Conservation (phyloP, 1,284 basidiomycete genomes). For the Vanrija pseudolonga region DNA sequence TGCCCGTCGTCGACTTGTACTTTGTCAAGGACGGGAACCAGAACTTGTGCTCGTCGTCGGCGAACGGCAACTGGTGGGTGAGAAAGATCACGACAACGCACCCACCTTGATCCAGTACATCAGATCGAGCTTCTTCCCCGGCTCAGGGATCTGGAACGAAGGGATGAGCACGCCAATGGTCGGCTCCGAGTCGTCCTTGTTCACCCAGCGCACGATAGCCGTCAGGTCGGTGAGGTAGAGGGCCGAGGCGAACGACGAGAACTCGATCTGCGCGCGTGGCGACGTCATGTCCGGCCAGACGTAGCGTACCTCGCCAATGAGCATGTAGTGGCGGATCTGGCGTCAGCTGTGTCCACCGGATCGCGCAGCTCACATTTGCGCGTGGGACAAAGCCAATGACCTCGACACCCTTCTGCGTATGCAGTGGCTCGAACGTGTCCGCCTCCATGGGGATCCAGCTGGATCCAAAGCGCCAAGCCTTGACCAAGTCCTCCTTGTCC, state of each 20-base stretch:
- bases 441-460: conserved; percentile 82
- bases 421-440: conserved; percentile 65
- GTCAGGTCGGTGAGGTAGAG: conserved; percentile 64
- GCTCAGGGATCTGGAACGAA: conserved; percentile 35
- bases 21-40: conserved; percentile 77
- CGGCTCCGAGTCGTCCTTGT: conserved; percentile 67
- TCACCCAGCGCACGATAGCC: conserved; percentile 78
- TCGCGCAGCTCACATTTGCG: conserved; percentile 56
- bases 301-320: conserved; percentile 83
- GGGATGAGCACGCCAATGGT: conserved; percentile 77
- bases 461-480: conserved; percentile 88
- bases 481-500: conserved; percentile 48
- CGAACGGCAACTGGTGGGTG: conserved; percentile 74
- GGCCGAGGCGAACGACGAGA: conserved; percentile 80
- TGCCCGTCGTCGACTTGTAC: conserved; percentile 72
- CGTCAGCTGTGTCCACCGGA: not conserved
- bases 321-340: conserved; percentile 72
- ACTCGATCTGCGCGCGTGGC: conserved; percentile 69
- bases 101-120: conserved; percentile 75
- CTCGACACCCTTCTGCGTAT: conserved; percentile 77
- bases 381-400: conserved; percentile 76
- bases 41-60: conserved; percentile 84
- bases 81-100: conserved; percentile 4
- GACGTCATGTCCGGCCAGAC: conserved; percentile 72
- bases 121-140: conserved; percentile 61